Evolutionary conservation across 106 monocot species (phyloP), one percentile per base, ranked within the genome.

Genomic region (Dendrobium catenatum): DNA sequence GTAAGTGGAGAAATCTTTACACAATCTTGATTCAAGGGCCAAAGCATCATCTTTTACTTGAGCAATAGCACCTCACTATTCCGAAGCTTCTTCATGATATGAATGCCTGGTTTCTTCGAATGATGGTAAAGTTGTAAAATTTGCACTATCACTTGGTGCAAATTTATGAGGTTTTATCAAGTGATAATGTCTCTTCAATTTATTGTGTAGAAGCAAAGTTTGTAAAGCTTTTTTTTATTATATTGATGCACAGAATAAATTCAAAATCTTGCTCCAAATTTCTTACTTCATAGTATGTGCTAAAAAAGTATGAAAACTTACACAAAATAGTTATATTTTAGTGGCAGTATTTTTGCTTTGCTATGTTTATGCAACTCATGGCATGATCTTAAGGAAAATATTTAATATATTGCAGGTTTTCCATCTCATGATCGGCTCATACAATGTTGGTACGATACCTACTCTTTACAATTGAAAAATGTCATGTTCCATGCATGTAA

Each of bases 401-500:
- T 72, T 84, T 81, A 43, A 31, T 75, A 86, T 31, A n/a, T 76
- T 89, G 84, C 95, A 95, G 95, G 86, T 89, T 48, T 95, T 95
- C 77, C 90, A 92, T 85, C 79, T 95, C 56, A 85, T 95, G 87
- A 92, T 95, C 84, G 95, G 92, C 66, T 87, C 83, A 73, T 95
- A 85, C 78, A 92, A 87, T 79, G 55, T 87, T 84, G 92, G 95
- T 95, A 81, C 37, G 37, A 37, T 37, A 84, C 87, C 64, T 75
- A 70, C 51, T 5, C 61, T 51, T 2, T 55, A 51, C 55, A 26
- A 66, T 19, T 76, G 20, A 49, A 49, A 37, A 26, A 10, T 33
- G n/a, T 43, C n/a, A 20, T 5, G 15, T 47, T 76, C 76, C 24
- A 49, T 49, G 11, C 11, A 49, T 19, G 48, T 13, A 26, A 76